phyloP scores from a whole-genome alignment of 352 stramenopile genomes.

The Phytophthora megakarya region DNA sequence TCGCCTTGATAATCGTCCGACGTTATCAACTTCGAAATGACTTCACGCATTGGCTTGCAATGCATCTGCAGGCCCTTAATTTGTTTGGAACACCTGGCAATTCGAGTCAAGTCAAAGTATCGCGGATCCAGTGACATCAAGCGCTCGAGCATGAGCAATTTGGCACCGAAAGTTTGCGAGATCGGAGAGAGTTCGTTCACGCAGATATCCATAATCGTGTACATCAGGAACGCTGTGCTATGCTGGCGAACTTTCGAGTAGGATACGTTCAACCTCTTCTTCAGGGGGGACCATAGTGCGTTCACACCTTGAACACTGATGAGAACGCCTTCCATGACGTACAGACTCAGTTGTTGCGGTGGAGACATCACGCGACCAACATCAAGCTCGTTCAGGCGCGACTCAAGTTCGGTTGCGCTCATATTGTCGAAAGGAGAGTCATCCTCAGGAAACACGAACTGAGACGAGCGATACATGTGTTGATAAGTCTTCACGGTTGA shows the following conservation, averaged over 20 bases:
- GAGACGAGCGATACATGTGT: slow-evolving; percentile 60
- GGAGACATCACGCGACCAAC: slow-evolving; percentile 65
- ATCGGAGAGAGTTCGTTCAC: slow-evolving; percentile 83
- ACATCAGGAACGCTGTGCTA: slow-evolving; percentile 66
- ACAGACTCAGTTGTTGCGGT: slow-evolving; percentile 72
- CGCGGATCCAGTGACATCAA: slow-evolving; percentile 50
- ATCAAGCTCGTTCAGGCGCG: slow-evolving; percentile 50
- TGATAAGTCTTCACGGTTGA: slow-evolving; percentile 65
- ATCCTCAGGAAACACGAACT: slow-evolving; percentile 52
- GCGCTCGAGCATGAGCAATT: slow-evolving; percentile 68
- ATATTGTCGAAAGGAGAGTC: slow-evolving; percentile 62
- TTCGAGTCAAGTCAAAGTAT: slow-evolving; percentile 54
- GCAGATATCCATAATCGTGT: slow-evolving; percentile 76
- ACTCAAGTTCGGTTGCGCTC: slow-evolving; percentile 56
- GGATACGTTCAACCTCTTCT: slow-evolving; percentile 59
- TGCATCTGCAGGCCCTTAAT: slow-evolving; percentile 70
- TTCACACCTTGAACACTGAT: slow-evolving; percentile 64
- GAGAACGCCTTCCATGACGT: slow-evolving; percentile 64
- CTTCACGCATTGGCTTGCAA: slow-evolving; percentile 66
- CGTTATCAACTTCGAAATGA: slow-evolving; percentile 62
- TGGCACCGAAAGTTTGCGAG: slow-evolving; percentile 65
- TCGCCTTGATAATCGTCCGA: slow-evolving; percentile 71
- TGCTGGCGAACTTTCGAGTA: slow-evolving; percentile 86
- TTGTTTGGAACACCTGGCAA: slow-evolving; percentile 57
- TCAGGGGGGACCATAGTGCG: slow-evolving; percentile 56